A percentile compares a stretch with the other conserved stretches of the same genome.
Conservation (phyloP, 1,284 basidiomycete species). For the Neonothopanus nambi region DNA sequence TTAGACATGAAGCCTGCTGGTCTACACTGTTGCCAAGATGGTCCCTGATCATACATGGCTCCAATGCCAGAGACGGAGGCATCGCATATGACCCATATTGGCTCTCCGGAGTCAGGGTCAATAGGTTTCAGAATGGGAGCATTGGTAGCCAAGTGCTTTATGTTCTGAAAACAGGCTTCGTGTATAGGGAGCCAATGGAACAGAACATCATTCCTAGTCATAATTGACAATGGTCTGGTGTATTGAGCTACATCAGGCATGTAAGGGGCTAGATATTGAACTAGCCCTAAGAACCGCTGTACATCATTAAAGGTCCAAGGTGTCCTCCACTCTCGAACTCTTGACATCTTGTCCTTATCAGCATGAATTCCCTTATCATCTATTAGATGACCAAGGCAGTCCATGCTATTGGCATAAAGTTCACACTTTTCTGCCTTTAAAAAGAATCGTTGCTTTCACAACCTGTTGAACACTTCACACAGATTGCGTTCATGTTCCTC, state of each 20-base stretch:
- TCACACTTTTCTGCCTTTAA: slow-evolving; percentile 33
- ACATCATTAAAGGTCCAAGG: no score
- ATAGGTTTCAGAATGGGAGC: slow-evolving; percentile 8
- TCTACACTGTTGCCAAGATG: slow-evolving; percentile 25
- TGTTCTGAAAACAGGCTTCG: slow-evolving; percentile 12
- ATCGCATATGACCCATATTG: slow-evolving; percentile 45
- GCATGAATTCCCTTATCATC: no score
- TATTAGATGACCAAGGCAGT: no score
- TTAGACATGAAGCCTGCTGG: slow-evolving; percentile 31
- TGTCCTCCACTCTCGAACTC: no score
- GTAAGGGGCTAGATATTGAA: no score
- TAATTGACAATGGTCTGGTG: slow-evolving; percentile 17
- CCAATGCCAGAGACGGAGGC: slow-evolving; percentile 20
- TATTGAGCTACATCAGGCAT: slow-evolving; percentile 26
- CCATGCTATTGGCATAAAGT: no score
- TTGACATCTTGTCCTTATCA: no score
- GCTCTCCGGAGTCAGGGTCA: slow-evolving; percentile 20
- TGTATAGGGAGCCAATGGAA: slow-evolving; percentile 19
- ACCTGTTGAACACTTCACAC: slow-evolving; percentile 20
- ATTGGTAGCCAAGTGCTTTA: no score
- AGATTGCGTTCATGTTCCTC: slow-evolving; percentile 28
- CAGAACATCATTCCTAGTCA: slow-evolving; percentile 14
- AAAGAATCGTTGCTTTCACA: slow-evolving; percentile 23
- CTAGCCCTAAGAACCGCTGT: no score
- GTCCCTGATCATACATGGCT: slow-evolving; percentile 2